Base-by-base conservation (phyloP, 2,329 filamentous ascomycete species). In the Ceratocystis diversiconidia region DNA sequence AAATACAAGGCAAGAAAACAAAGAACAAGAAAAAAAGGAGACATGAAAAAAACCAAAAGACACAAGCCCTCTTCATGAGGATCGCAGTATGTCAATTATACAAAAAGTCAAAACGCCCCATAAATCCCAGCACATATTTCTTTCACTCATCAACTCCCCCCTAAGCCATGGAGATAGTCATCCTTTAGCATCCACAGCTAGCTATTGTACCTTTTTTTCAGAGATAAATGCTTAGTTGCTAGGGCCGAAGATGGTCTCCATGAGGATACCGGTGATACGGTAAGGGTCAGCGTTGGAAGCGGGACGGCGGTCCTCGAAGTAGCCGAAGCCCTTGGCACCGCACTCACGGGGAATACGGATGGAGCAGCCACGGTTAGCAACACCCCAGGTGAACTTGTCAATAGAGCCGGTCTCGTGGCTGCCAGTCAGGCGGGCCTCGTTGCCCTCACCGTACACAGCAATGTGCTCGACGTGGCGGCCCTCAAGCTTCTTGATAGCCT, bases 291-390 rank as follows among this genome's bases (percentile, higher is more conserved):
- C 90, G 76, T 94, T 95, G 73, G 88, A 92, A 66, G 91, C 91
- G 66, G 87, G 87, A 69, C 87, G 84, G 74, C 88, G 83, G 70
- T 91, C 87, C 77, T 96, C 91, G 70, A 96, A 96, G 84, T 96
- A 96, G 70, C 92, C 92, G 79, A 88, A 94, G 76, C 90, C 90
- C 77, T 95, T 89, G 75, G 88, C 86, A 61, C 88, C 91, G 71
- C 83, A 85, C 72, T 90, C 85, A 72, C 91, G 87, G 72, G 92
- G 92, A 72, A 99, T 94, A 76, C 94, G 90, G 73, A 97, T 92
- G 48, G 89, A 95, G 67, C 89, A 87, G 73, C 92, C 94, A 78
- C 94, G 91, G 86, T 97, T 92, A 76, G 94, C 94, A 69, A 97
- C 87, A 74, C 94, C 92, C 77, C 87, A 97, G 71, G 85, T 86